phyloP scores from a whole-genome alignment of 192 early-diverging fungal species.

The Gaertneriomyces sp. region DNA sequence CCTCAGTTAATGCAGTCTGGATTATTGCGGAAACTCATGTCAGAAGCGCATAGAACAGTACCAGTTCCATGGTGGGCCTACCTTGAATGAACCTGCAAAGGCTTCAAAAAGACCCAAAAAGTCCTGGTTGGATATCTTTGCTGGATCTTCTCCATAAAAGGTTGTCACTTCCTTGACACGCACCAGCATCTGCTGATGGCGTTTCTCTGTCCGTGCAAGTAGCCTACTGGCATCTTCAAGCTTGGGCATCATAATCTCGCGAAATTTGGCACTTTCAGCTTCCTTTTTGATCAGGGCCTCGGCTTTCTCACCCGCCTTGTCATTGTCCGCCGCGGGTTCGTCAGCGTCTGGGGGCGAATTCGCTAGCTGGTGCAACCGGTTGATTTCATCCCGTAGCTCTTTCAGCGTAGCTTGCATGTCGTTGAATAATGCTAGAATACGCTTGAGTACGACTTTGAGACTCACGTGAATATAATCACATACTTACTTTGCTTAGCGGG shows the following conservation, averaged over 20 bases:
- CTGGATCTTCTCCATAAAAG: constrained; percentile 38
- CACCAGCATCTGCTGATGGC: constrained; percentile 15
- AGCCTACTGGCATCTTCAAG: too few species aligned
- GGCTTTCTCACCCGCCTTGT: neutral
- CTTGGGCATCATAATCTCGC: too few species aligned
- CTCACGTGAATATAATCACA: neutral
- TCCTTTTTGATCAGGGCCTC: neutral
- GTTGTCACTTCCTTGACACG: constrained; percentile 17
- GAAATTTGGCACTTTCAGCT: too few species aligned
- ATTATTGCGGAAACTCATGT: neutral
- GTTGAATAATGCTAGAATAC: constrained; percentile 2
- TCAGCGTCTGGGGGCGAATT: too few species aligned
- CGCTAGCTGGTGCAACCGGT: too few species aligned
- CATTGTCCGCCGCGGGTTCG: too few species aligned
- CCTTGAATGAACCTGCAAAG: constrained; percentile 38
- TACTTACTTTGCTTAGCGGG: constrained; percentile 33
- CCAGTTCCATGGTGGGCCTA: constrained; percentile 1
- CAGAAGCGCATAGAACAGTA: neutral
- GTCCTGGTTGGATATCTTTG: constrained; percentile 34
- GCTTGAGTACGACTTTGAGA: too few species aligned
- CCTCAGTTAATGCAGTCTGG: constrained; percentile 29
- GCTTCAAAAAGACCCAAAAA: constrained; percentile 39
- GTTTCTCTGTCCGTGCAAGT: neutral
- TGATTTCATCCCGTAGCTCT: constrained; percentile 5
- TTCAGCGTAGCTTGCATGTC: constrained; percentile 12